Conservation (phyloP, 176 grass and related monocot species). For the Ampelocalamus luodianensis region DNA sequence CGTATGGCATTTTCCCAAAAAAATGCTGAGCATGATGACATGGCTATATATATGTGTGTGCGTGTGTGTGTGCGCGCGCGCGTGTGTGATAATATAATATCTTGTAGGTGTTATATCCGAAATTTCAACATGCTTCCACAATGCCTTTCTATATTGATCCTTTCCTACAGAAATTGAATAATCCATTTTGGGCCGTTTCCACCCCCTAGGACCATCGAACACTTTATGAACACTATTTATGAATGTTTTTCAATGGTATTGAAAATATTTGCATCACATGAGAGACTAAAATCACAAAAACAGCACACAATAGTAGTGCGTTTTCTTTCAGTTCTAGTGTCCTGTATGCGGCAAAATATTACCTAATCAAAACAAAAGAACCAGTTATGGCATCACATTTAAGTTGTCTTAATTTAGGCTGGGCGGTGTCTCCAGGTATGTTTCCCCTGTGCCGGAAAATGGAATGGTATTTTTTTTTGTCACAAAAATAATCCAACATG, state of each 20-base stretch:
- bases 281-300: not conserved
- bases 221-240: not conserved
- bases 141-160: not conserved
- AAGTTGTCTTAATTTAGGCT: not conserved
- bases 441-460: not conserved
- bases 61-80: too few species aligned
- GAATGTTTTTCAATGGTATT: not conserved
- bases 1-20: not conserved
- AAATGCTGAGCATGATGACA: not conserved
- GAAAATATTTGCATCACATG: slow-evolving; percentile 5
- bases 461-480: not conserved
- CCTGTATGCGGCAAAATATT: not conserved
- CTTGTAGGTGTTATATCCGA: not conserved
- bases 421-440: not conserved
- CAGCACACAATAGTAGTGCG: not conserved
- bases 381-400: not conserved
- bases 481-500: not conserved
- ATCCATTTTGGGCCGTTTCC: not conserved
- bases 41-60: not conserved
- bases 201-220: not conserved
- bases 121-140: not conserved
- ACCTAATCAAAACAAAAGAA: not conserved
- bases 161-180: not conserved
- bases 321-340: not conserved
- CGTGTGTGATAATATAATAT: not conserved